These are phyloP conservation scores for Sugiyamaella americana DNA, from an alignment of 805 yeast genomes.

Conservation along the genomic window DNA sequence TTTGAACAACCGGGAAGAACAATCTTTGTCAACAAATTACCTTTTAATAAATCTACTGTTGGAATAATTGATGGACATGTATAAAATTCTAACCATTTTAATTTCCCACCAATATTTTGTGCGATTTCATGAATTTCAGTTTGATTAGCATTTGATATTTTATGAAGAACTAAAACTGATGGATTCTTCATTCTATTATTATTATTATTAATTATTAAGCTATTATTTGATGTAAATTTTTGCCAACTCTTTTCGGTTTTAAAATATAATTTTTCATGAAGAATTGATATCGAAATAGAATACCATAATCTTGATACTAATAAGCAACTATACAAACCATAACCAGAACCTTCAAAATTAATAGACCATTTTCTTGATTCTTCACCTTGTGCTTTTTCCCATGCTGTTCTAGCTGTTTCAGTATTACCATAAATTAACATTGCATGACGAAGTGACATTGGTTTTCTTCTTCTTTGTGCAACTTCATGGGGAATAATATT, in stretches of 20 bases:
- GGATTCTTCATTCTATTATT: constrained; percentile 23
- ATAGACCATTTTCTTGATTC: constrained; percentile 11
- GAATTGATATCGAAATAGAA: constrained; percentile 46
- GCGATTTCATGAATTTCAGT: constrained; percentile 46
- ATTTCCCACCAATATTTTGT: constrained; percentile 39
- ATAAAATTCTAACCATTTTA: constrained; percentile 71
- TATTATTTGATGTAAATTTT: constrained; percentile 30
- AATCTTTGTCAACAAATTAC: constrained; percentile 38
- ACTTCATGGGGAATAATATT: constrained; percentile 55
- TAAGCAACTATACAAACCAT: constrained; percentile 50
- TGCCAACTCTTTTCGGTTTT: constrained; percentile 42
- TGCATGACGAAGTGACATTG: constrained; percentile 64
- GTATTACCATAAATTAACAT: constrained; percentile 55
- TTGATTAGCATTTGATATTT: constrained; percentile 51
- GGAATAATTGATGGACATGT: constrained; percentile 74
- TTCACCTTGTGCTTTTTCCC: constrained; percentile 34
- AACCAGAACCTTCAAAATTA: constrained; percentile 5
- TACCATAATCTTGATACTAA: constrained; percentile 66
- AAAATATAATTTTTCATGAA: constrained; percentile 53
- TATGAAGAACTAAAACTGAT: constrained; percentile 56
- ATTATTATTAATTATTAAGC: not conserved
- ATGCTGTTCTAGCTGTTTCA: constrained; percentile 40
- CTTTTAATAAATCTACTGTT: constrained; percentile 40
- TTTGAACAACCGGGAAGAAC: constrained; percentile 66
- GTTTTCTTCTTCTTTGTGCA: constrained; percentile 57